phyloP scores from a whole-genome alignment of 2,329 filamentous ascomycete genomes.

The Epichloe typhina region DNA sequence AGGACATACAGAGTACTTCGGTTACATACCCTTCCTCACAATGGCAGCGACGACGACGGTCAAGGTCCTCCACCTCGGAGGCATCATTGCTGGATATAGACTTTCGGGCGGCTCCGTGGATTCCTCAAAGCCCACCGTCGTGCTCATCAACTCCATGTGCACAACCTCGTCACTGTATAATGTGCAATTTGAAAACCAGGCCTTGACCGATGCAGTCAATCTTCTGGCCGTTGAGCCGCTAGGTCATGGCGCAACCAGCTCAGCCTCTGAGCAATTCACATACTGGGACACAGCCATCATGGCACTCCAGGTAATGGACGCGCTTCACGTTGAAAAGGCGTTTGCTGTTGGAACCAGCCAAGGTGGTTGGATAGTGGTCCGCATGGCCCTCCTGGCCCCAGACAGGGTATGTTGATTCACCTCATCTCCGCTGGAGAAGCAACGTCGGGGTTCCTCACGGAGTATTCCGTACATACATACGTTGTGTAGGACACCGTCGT shows the following conservation, averaged over 20 bases:
- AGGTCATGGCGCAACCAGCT: conserved; percentile 35
- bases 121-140: conserved; percentile 34
- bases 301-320: conserved; percentile 42
- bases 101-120: conserved; percentile 30
- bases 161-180: conserved; percentile 33
- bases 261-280: conserved; percentile 33
- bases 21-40: neutral
- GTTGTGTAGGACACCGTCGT: neutral
- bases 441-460: too few relatives aligned
- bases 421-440: neutral
- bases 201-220: conserved; percentile 29
- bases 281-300: conserved; percentile 43
- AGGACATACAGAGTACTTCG: too few relatives aligned
- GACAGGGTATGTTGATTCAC: conserved; percentile 23
- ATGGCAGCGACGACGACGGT: conserved; percentile 30
- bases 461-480: neutral
- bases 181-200: conserved; percentile 27
- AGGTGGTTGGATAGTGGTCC: conserved; percentile 36
- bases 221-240: conserved; percentile 39
- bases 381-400: conserved; percentile 38
- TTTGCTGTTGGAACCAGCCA: conserved; percentile 39
- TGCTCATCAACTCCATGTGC: conserved; percentile 40
- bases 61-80: conserved; percentile 33
- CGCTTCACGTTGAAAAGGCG: conserved; percentile 31
- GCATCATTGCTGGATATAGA: conserved; percentile 32